Base-by-base conservation (phyloP, 306 rosid species). In the Acacia acuminata region DNA sequence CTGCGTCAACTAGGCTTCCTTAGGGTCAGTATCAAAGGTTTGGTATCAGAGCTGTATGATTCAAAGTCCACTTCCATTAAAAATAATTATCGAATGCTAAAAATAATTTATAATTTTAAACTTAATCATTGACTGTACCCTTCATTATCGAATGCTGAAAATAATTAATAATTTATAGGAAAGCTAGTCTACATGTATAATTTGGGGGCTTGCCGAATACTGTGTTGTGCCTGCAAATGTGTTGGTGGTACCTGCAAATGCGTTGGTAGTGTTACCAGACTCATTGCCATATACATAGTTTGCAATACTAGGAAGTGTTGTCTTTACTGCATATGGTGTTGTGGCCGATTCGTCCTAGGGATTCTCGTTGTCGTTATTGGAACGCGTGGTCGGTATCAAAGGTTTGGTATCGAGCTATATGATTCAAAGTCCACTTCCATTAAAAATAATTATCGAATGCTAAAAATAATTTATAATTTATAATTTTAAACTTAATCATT, bases 171-270 rank as follows among this genome's bases (percentile, higher is more conserved):
- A 69, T 80, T 76, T 92, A 85, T 60, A 96, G 97, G 97, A 73
- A 91, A 91, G 83, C 98, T 97, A 6, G 88, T 88, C 34, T 96
- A 51, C 77, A 96, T 96, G 99, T 93, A 91, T 76, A 91, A 98
- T 75, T 93, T 93, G 99, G 99, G 97, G 75, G 98, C 97, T 96
- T 85, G 99, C 99, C 9, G 98, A 96, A 86, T 93, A 89, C 82
- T 96, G 99, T 84, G 96, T 96, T 79, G 97, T 92, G 79, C 98
- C 97, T 45, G 98, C 94, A 77, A 82, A 93, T 91, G 99, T 83
- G n/a, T 83, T 96, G 87, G 10, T 91, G 63, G 77, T 88, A n/a
- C 98, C 97, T 45, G 98, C 94, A 77, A 82, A 93, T 91, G 99
- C 84, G n/a, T 83, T 96, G 87, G 10, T 91, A 67, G 77, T 88